A percentile compares a stretch with the other conserved stretches of the same genome.
Conservation (phyloP, 1,284 basidiomycete species). For the Apiotrichum laibachii region DNA sequence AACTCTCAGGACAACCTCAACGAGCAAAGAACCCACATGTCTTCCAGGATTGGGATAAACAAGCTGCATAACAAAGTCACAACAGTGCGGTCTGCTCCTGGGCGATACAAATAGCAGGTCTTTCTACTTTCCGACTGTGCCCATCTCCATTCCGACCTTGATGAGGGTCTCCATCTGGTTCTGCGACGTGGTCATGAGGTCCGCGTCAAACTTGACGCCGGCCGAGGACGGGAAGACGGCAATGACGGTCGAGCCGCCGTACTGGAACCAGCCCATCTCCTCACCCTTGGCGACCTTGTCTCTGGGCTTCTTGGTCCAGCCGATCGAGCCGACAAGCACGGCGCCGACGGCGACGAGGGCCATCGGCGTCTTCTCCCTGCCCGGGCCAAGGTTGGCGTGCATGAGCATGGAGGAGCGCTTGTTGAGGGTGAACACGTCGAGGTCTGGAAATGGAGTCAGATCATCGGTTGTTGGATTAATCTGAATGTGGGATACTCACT, state of each 20-base stretch:
- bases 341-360: slow-evolving; percentile 52
- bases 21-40: too few species aligned
- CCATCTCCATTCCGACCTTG: slow-evolving; percentile 58
- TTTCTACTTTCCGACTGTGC: not conserved
- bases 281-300: slow-evolving; percentile 53
- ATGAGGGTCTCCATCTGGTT: slow-evolving; percentile 68
- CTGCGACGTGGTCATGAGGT: slow-evolving; percentile 62
- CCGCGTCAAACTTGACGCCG: slow-evolving; percentile 63
- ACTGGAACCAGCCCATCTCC: slow-evolving; percentile 56
- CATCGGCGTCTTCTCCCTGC: slow-evolving; percentile 34
- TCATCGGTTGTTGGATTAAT: too few species aligned
- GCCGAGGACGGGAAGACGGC: slow-evolving; percentile 58
- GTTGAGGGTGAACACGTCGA: slow-evolving; percentile 21
- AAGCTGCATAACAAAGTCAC: too few species aligned
- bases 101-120: too few species aligned
- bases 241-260: slow-evolving; percentile 58
- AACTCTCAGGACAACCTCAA: too few species aligned
- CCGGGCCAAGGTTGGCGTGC: slow-evolving; percentile 47
- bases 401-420: slow-evolving; percentile 31
- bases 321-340: slow-evolving; percentile 58
- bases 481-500: slow-evolving; percentile 24
- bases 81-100: too few species aligned
- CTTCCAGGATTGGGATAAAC: too few species aligned
- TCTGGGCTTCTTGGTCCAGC: slow-evolving; percentile 49
- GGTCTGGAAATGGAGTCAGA: slow-evolving; percentile 16